Percentiles rank a stretch among this genome's conserved stretches.
These are phyloP conservation scores for Parietaria judaica DNA, from an alignment of 306 rosid species.

Conservation along the genomic window DNA sequence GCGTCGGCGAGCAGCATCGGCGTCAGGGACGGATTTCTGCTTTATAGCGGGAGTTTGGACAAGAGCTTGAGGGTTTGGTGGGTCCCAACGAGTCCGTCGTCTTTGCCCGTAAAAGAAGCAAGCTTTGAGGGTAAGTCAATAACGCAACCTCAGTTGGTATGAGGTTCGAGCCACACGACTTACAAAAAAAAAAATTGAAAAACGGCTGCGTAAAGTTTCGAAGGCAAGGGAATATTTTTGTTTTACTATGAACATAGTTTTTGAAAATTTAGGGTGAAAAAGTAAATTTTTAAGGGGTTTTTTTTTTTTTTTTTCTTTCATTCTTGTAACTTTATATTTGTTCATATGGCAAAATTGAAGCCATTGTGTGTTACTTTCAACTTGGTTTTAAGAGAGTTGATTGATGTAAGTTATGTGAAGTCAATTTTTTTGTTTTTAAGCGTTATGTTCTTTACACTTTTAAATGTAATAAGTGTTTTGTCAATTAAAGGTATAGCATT, in stretches of 20 bases:
- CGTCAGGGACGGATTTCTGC: slow-evolving; percentile 67
- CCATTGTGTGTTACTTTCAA: slow-evolving; percentile 10
- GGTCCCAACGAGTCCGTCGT: slow-evolving; percentile 49
- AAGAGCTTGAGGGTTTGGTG: slow-evolving; percentile 93
- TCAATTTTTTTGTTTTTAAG: slow-evolving; percentile 19
- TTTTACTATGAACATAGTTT: slow-evolving; percentile 11
- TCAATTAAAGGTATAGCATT: slow-evolving; percentile 29
- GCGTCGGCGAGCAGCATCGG: slow-evolving; percentile 44
- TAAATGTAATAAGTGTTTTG: slow-evolving; percentile 40
- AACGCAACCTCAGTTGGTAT: not conserved
- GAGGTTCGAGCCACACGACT: too few relatives aligned
- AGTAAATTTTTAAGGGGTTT: slow-evolving; percentile 35
- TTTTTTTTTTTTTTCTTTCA: slow-evolving; percentile 18
- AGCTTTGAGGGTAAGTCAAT: slow-evolving; percentile 15
- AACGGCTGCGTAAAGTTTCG: too few relatives aligned
- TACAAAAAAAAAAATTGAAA: too few relatives aligned
- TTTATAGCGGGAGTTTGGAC: slow-evolving; percentile 91
- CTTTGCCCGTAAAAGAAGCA: not conserved
- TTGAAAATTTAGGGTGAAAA: not conserved
- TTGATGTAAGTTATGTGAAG: slow-evolving; percentile 26
- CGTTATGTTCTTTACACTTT: slow-evolving; percentile 1
- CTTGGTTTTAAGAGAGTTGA: slow-evolving; percentile 16
- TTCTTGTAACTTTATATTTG: slow-evolving; percentile 3
- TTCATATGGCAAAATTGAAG: slow-evolving; percentile 18
- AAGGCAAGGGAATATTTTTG: not conserved